phyloP scores from a whole-genome alignment of 306 rosid species.

The Mucuna pruriens region DNA sequence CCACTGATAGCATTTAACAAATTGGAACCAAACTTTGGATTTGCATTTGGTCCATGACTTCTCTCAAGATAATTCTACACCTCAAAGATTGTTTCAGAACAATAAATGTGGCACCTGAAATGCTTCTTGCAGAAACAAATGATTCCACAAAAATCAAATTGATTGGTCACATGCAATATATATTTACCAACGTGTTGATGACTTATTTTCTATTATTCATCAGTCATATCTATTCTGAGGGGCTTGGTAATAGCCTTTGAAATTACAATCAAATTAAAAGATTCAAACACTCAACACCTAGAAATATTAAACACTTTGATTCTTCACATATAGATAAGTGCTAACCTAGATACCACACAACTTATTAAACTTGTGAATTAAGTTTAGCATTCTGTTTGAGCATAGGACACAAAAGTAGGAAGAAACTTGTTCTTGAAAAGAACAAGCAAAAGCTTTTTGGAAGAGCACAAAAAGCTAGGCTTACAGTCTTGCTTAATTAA shows the following conservation, averaged over 20 bases:
- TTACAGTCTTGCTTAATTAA: background rate
- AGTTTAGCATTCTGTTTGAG: background rate
- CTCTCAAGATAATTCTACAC: background rate
- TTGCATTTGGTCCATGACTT: constrained; percentile 5
- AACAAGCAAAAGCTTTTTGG: background rate
- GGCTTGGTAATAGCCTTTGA: background rate
- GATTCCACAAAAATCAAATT: background rate
- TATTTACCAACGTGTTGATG: background rate
- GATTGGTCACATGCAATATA: background rate
- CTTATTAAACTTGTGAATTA: background rate
- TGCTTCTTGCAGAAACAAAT: constrained; percentile 7
- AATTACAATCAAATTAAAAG: background rate
- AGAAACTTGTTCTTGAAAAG: background rate
- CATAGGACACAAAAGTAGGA: background rate
- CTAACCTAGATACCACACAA: background rate
- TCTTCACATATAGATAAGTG: background rate
- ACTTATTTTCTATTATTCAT: background rate
- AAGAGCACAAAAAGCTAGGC: background rate
- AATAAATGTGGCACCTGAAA: background rate
- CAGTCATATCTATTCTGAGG: background rate
- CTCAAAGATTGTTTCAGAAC: background rate
- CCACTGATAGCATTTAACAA: constrained; percentile 6
- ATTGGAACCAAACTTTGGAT: background rate
- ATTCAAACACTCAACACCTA: background rate
- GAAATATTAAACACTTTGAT: background rate